Evolutionary conservation across 345 rosid species (phyloP), one percentile per base, ranked within the genome.

Genomic region (Carallia brachiata): DNA sequence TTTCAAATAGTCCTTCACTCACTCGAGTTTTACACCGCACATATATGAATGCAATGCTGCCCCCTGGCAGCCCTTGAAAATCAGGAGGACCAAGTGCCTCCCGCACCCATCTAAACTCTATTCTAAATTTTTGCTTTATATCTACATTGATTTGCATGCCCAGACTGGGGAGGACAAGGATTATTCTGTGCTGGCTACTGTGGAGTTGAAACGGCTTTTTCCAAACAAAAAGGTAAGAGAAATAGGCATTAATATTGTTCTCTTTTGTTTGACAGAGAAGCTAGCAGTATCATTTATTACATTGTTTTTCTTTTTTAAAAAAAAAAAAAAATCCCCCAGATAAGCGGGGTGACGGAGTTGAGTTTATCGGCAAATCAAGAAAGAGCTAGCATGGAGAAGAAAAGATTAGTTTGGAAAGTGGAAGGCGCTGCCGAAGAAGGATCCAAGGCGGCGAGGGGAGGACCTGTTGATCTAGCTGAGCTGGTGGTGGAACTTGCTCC

Each of bases 351-450:
- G 73, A 87, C 84, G 2, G 98, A 93, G 77, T 84, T 77, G 90
- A 93, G 83, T 75, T 80, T 91, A 61, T 91, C 98, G 36, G 98
- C 86, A 37, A 91, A 93, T 66, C 98, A 91, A 87, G 94, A 88
- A 80, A 83, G 97, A 77, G 73, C 75, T 0, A 79, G 19, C 27
- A 91, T 91, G 98, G 97, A 91, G 82, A 89, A 83, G 79, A 88
- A 79, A 78, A 88, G 87, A 75, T 72, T 93, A 59, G 85, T 69
- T 53, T 93, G 98, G 98, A 86, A 89, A 77, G 88, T 85, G 48
- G 86, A 84, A 61, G 87, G 85, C 40, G 72, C 86, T n/a, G 53
- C 61, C 0, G 76, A 37, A 61, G 71, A 58, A 61, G 92, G 76
- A 67, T 10, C 74, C 16, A 77, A 69, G 70, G 80, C 70, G 18